phyloP scores from a whole-genome alignment of 345 rosid species.

The Citrus trifoliata region DNA sequence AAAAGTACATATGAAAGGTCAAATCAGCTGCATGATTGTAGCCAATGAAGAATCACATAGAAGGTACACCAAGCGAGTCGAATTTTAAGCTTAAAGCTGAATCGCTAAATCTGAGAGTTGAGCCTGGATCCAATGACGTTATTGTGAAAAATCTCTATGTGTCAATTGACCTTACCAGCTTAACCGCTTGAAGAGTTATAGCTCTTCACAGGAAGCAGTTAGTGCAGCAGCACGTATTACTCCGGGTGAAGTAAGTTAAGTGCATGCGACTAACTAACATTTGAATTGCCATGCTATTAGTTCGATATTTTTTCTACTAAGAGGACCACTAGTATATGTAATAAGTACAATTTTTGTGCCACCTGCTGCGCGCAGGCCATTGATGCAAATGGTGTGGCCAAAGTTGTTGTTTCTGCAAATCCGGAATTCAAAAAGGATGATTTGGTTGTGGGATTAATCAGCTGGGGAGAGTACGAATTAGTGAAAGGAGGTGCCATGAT shows the following conservation, averaged over 20 bases:
- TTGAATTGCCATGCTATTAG: too few relatives aligned
- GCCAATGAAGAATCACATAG: slow-evolving; percentile 24
- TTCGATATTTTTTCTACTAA: background rate
- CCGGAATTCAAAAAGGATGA: slow-evolving; percentile 41
- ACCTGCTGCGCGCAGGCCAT: slow-evolving; percentile 28
- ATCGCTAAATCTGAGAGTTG: slow-evolving; percentile 16
- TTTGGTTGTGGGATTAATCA: slow-evolving; percentile 44
- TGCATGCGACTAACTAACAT: too few relatives aligned
- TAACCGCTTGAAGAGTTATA: slow-evolving; percentile 44
- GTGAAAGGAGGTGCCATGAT: slow-evolving; percentile 32
- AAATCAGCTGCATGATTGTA: too few relatives aligned
- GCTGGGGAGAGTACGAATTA: slow-evolving; percentile 49
- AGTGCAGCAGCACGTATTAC: slow-evolving; percentile 13
- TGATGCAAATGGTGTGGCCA: slow-evolving; percentile 48
- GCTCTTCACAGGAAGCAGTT: slow-evolving; percentile 25
- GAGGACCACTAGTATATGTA: background rate
- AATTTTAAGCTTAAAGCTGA: slow-evolving; percentile 38
- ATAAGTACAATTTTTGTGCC: background rate
- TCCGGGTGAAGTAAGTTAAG: slow-evolving; percentile 36
- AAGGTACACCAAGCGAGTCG: slow-evolving; percentile 33
- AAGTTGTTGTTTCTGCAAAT: slow-evolving; percentile 44
- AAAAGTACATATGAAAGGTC: too few relatives aligned
- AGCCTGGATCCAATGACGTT: slow-evolving; percentile 26
- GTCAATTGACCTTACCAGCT: slow-evolving; percentile 59
- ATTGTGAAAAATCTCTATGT: slow-evolving; percentile 47